A percentile compares a stretch with the other conserved stretches of the same genome.
These are phyloP conservation scores for Boletus albobrunnescens DNA, from an alignment of 1,284 basidiomycete genomes.

Conservation along the genomic window DNA sequence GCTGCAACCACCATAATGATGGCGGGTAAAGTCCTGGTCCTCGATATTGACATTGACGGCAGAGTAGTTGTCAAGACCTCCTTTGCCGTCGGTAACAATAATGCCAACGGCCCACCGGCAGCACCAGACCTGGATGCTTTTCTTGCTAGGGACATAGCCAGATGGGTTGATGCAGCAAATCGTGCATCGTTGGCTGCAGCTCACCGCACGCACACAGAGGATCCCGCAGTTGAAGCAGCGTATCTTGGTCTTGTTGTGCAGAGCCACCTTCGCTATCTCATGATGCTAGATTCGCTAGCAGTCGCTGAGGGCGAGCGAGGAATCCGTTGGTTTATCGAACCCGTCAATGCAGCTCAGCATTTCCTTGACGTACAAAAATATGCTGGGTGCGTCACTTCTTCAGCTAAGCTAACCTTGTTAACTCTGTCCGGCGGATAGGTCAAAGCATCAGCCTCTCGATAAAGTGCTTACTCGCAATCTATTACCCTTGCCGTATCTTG, in stretches of 20 bases:
- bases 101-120: constrained; percentile 43
- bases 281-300: constrained; percentile 66
- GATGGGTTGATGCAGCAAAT: constrained; percentile 59
- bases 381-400: constrained; percentile 13
- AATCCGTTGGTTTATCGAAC: constrained; percentile 70
- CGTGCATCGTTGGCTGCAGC: constrained; percentile 41
- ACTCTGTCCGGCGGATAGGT: constrained; percentile 10
- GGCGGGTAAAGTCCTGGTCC: constrained; percentile 71
- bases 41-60: constrained; percentile 63
- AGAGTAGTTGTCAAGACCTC: constrained; percentile 61
- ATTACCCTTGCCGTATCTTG: constrained; percentile 65
- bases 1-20: constrained; percentile 51
- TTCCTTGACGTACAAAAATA: constrained; percentile 19
- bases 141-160: constrained; percentile 49
- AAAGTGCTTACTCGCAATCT: constrained; percentile 37
- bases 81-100: constrained; percentile 55
- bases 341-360: constrained; percentile 33
- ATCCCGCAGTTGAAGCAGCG: constrained; percentile 44
- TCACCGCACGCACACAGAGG: constrained; percentile 20
- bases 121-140: constrained; percentile 53
- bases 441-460: constrained; percentile 26
- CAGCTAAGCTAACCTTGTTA: not conserved
- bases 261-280: constrained; percentile 62
- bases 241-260: constrained; percentile 45
- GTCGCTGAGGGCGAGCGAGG: constrained; percentile 61